A percentile compares a stretch with the other conserved stretches of the same genome.
phyloP scores from a whole-genome alignment of 495 filamentous ascomycete genomes.

The Hyaloscypha hepaticicola region DNA sequence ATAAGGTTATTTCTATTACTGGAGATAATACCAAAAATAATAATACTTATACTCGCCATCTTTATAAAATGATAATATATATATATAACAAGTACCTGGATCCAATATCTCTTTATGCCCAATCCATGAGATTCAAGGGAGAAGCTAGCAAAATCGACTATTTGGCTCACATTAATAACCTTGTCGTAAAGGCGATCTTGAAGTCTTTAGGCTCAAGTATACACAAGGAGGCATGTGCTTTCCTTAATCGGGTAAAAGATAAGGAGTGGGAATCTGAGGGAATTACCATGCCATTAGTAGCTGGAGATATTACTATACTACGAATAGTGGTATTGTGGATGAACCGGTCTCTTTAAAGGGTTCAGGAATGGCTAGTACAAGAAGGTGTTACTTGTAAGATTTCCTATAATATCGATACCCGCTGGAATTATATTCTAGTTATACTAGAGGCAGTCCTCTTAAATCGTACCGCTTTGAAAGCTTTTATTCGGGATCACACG shows the following conservation, averaged over 20 bases:
- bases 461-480: background rate
- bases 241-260: background rate
- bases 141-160: background rate
- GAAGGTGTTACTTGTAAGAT: background rate
- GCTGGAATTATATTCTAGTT: background rate
- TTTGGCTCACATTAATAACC: background rate
- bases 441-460: background rate
- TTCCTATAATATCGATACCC: background rate
- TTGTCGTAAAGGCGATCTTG: background rate
- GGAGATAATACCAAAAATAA: background rate
- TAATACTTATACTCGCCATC: background rate
- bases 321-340: background rate
- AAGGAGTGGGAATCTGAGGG: background rate
- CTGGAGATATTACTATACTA: background rate
- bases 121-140: conserved; percentile 1
- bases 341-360: background rate
- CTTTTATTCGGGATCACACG: background rate
- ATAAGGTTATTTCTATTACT: background rate
- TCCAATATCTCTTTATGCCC: background rate
- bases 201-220: background rate
- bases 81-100: background rate
- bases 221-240: background rate
- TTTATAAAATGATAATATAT: background rate
- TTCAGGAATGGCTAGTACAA: background rate
- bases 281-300: background rate